These are phyloP conservation scores for Inga oerstediana DNA, from an alignment of 306 rosid species.

Conservation along the genomic window DNA sequence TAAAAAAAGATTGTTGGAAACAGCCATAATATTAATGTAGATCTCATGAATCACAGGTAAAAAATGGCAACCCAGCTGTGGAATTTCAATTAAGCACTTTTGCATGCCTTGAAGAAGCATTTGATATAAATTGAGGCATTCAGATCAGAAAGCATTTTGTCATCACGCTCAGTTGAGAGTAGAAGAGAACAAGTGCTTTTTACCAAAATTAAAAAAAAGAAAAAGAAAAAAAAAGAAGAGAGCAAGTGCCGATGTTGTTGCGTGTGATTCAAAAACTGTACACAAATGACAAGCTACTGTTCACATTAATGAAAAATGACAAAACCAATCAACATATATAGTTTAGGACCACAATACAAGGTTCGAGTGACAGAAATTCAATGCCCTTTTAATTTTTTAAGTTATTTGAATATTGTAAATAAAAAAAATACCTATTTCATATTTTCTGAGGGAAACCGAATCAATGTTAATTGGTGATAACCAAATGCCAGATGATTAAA, in stretches of 20 bases:
- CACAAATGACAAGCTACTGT: not conserved
- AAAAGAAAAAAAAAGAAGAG: too few relatives aligned
- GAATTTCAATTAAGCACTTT: slow-evolving; percentile 1
- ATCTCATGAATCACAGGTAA: not conserved
- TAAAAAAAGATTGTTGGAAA: too few relatives aligned
- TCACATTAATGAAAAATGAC: not conserved
- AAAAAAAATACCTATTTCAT: too few relatives aligned
- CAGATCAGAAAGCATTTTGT: not conserved
- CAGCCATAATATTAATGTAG: too few relatives aligned
- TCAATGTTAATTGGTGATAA: not conserved
- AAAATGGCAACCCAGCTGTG: not conserved
- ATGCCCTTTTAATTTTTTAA: too few relatives aligned
- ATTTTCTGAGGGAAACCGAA: too few relatives aligned
- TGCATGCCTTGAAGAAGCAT: not conserved
- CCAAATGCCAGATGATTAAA: too few relatives aligned
- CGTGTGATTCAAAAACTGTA: not conserved
- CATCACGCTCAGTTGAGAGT: not conserved
- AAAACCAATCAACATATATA: too few relatives aligned
- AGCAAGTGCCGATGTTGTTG: not conserved
- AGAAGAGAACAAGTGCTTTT: too few relatives aligned
- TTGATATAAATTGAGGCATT: slow-evolving; percentile 5
- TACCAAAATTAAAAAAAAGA: too few relatives aligned
- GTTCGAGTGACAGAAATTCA: not conserved
- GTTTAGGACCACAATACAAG: too few relatives aligned
- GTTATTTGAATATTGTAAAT: too few relatives aligned